A percentile compares a stretch with the other conserved stretches of the same genome.
Evolutionary conservation across 768 basidiomycete species (phyloP).

Genomic region (Arthromyces matolae): DNA sequence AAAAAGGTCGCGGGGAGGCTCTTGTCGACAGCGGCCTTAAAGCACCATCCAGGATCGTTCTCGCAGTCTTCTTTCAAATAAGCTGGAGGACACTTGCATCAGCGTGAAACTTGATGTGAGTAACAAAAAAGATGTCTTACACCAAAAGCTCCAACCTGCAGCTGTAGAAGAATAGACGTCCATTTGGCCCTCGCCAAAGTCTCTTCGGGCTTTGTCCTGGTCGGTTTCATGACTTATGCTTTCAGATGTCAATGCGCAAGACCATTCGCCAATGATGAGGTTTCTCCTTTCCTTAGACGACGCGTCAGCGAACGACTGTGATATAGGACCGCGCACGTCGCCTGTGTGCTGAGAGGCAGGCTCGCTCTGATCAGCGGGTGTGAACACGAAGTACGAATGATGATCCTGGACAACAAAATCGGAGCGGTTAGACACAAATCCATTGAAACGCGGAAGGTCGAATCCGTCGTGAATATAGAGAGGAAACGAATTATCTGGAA

Average conservation of each 20-base stretch:
- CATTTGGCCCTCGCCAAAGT: slow-evolving; percentile 60
- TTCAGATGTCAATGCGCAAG: slow-evolving; percentile 66
- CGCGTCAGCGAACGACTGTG: slow-evolving; percentile 25
- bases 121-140: slow-evolving; percentile 32
- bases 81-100: slow-evolving; percentile 29
- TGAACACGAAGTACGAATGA: slow-evolving; percentile 72
- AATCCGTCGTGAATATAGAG: slow-evolving; percentile 72
- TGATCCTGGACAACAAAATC: slow-evolving; percentile 74
- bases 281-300: slow-evolving; percentile 33
- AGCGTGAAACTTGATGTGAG: not conserved
- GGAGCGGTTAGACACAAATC: slow-evolving; percentile 42
- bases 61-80: slow-evolving; percentile 61
- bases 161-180: slow-evolving; percentile 51
- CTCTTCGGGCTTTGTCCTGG: slow-evolving; percentile 37
- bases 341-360: slow-evolving; percentile 56
- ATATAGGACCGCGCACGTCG: slow-evolving; percentile 39
- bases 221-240: slow-evolving; percentile 49
- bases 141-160: slow-evolving; percentile 71
- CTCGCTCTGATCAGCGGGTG: slow-evolving; percentile 43
- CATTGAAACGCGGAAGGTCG: slow-evolving; percentile 47
- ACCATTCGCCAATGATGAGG: slow-evolving; percentile 80
- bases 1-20: slow-evolving; percentile 57
- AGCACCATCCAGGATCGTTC: slow-evolving; percentile 65
- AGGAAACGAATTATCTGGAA: slow-evolving; percentile 44
- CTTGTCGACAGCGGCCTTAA: slow-evolving; percentile 54